Evolutionary conservation across 2,329 filamentous ascomycete species (phyloP).

Genomic region (Monilinia fructicola): DNA sequence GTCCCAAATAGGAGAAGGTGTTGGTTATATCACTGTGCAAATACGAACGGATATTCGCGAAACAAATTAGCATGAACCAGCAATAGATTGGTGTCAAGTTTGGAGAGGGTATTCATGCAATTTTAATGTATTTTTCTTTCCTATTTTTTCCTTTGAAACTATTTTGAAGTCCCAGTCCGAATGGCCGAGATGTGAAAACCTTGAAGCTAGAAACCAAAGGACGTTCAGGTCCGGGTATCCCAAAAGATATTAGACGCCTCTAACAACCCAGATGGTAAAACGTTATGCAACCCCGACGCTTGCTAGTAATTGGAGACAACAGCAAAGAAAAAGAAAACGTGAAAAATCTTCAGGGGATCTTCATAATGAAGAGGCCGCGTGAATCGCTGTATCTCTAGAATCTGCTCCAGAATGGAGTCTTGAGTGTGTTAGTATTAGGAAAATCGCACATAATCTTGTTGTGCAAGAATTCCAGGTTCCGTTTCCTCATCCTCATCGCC

Average conservation of each 20-base stretch:
- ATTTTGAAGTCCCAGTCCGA: conserved; percentile 5
- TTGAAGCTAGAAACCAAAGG: conserved; percentile 8
- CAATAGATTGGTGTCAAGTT: neutral
- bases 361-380: conserved; percentile 7
- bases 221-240: conserved; percentile 20
- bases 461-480: conserved; percentile 55
- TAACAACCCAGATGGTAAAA: conserved; percentile 1
- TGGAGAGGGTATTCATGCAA: neutral
- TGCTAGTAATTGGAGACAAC: conserved; percentile 3
- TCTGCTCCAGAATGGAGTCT: neutral
- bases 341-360: neutral
- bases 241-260: conserved; percentile 12
- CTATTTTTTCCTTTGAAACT: conserved; percentile 5
- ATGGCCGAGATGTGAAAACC: neutral
- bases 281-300: neutral
- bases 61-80: neutral
- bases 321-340: neutral
- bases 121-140: conserved; percentile 17
- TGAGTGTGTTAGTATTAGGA: conserved; percentile 37
- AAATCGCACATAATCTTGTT: conserved; percentile 60
- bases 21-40: neutral
- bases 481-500: conserved; percentile 52
- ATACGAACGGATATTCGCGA: neutral
- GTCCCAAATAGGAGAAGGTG: neutral
- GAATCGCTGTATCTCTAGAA: neutral